Percentiles rank a stretch among this genome's conserved stretches.
Evolutionary conservation across 2,329 filamentous ascomycete genomes (phyloP).

Genomic region (Clonostachys sp.): DNA sequence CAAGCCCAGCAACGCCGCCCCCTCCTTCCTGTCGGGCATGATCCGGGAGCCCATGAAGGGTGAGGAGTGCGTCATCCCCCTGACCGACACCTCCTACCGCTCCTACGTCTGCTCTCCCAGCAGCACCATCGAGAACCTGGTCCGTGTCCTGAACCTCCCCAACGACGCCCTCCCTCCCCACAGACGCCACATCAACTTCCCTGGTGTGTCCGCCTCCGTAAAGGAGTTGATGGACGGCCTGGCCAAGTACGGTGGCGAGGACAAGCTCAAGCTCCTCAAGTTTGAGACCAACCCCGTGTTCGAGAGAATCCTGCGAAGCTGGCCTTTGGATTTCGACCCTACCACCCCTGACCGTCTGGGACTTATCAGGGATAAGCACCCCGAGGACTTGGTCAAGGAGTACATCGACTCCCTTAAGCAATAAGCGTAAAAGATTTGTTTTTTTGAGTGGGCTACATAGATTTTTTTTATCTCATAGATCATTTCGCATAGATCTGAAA

Average conservation of each 20-base stretch:
- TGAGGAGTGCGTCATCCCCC: slow-evolving; percentile 34
- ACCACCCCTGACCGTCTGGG: slow-evolving; percentile 2
- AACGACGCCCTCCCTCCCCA: slow-evolving; percentile 5
- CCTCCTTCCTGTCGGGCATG: slow-evolving; percentile 54
- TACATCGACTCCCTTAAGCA: slow-evolving; percentile 3
- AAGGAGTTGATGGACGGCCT: slow-evolving; percentile 44
- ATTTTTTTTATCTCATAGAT: no score
- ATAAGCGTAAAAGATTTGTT: not conserved
- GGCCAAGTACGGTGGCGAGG: slow-evolving; percentile 10
- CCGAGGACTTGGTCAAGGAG: slow-evolving; percentile 3
- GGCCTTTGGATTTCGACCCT: not conserved
- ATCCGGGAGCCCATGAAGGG: slow-evolving; percentile 49
- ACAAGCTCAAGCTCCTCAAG: no score
- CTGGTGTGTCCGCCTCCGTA: slow-evolving; percentile 41
- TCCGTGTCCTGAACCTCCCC: slow-evolving; percentile 21
- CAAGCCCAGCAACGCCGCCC: slow-evolving; percentile 52
- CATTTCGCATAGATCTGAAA: no score
- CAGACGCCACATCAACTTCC: slow-evolving; percentile 31
- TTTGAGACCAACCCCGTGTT: no score
- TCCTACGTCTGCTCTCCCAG: slow-evolving; percentile 45
- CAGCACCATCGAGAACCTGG: slow-evolving; percentile 38
- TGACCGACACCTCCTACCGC: slow-evolving; percentile 32
- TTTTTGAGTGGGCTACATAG: no score
- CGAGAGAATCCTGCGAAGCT: no score
- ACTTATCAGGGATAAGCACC: slow-evolving; percentile 1